Base-by-base conservation (phyloP, 2,329 filamentous ascomycete genomes). In the Calonectria multiphialidica region DNA sequence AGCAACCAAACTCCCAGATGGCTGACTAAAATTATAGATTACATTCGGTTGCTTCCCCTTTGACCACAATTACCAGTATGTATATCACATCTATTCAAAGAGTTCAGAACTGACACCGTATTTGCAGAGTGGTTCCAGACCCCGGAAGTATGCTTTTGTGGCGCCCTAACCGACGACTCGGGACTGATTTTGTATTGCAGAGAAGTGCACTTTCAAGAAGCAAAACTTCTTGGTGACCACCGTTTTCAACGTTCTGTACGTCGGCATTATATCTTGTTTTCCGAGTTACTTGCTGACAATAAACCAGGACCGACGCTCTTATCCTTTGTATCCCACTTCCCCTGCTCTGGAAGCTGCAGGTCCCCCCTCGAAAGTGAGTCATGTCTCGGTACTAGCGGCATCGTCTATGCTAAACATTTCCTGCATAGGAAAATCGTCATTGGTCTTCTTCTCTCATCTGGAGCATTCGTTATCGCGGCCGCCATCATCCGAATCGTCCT, bases 391-490 rank as follows among this genome's bases (percentile, higher is more conserved):
- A 18, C 25, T 10, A 28, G 21, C 7, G 13, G 12, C 21, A n/a
- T 59, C 33, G 21, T 13, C 3, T 0, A 3, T 12, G 10, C 53
- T 74, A 57, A 76, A 13, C 15, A 15, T 0, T 1, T 2, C 15
- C 42, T 49, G 1, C 0, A 16, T 7, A 79, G 78, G 33, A 80
- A 81, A 76, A 25, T 80, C 4, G 50, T 78, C 7, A 77, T 78
- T 2, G 75, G 77, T 1, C 68, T 81, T 0, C 78, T 80, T 7
- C 73, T 80, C 7, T 81, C 75, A 0, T 81, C 75, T 0, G 78
- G 79, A 1, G 65, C 76, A 9, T 81, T 81, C 59, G 78, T 81
- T 1, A 81, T 81, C 2, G 63, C 76, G 0, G 78, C 78, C 4
- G 78, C 79, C 0, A 75, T 81, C 16, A 80, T 72, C 12, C 72